These are phyloP conservation scores for Xerocomus nothofagi DNA, from an alignment of 1,284 basidiomycete genomes.

Conservation along the genomic window DNA sequence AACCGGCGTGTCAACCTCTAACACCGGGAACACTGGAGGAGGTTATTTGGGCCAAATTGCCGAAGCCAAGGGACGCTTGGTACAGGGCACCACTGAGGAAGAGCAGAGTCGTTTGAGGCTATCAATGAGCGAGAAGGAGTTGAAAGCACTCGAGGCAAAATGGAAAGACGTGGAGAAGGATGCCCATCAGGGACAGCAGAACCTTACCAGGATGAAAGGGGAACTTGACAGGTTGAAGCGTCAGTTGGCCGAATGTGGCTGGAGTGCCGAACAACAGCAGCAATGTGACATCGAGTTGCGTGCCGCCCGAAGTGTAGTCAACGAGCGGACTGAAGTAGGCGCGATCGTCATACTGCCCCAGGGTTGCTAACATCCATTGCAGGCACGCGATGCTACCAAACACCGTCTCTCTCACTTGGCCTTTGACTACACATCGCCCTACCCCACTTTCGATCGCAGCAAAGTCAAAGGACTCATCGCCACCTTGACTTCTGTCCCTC, in stretches of 20 bases:
- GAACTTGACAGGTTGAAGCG: constrained; percentile 61
- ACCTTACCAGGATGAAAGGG: constrained; percentile 59
- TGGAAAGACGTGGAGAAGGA: constrained; percentile 89
- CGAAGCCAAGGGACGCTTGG: constrained; percentile 76
- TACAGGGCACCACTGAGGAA: constrained; percentile 81
- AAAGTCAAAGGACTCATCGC: constrained; percentile 96
- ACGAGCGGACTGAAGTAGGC: constrained; percentile 65
- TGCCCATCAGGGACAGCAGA: constrained; percentile 72
- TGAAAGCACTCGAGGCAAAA: constrained; percentile 74
- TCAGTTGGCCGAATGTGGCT: constrained; percentile 66
- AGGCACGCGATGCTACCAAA: constrained; percentile 76
- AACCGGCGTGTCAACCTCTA: constrained; percentile 82
- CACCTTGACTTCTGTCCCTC: constrained; percentile 74
- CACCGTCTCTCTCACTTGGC: constrained; percentile 72
- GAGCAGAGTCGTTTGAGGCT: constrained; percentile 84
- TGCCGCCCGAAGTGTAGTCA: constrained; percentile 58
- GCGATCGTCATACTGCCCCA: background rate
- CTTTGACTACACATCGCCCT: constrained; percentile 83
- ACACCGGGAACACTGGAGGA: constrained; percentile 62
- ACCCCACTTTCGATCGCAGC: constrained; percentile 79
- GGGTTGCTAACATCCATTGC: constrained; percentile 8
- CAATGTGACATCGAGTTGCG: constrained; percentile 59
- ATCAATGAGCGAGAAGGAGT: constrained; percentile 77
- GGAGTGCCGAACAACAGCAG: constrained; percentile 78
- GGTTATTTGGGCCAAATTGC: constrained; percentile 98